Conservation (phyloP, 495 filamentous ascomycete genomes). For the Hyaloscypha bicolor region DNA sequence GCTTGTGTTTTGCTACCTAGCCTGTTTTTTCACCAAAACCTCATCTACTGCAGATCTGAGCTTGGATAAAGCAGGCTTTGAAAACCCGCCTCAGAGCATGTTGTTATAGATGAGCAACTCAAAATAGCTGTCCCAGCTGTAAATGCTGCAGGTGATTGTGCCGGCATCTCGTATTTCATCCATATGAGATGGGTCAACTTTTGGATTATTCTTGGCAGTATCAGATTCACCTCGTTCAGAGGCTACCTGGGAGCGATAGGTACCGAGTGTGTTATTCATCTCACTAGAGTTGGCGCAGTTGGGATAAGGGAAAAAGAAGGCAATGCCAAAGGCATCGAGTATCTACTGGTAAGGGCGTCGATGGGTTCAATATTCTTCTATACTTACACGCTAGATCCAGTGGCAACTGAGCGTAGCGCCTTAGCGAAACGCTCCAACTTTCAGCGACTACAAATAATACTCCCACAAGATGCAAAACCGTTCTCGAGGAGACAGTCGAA, state of each 20-base stretch:
- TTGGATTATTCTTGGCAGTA: neutral
- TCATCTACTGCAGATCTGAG: too few species aligned
- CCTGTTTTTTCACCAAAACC: too few species aligned
- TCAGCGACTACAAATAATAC: too few species aligned
- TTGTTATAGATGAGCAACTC: slow-evolving; percentile 5
- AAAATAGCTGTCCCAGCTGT: slow-evolving; percentile 7
- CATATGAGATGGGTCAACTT: slow-evolving; percentile 2
- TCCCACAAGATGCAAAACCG: too few species aligned
- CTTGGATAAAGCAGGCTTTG: neutral
- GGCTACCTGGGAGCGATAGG: neutral
- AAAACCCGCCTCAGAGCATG: slow-evolving; percentile 3
- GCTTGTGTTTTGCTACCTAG: too few species aligned
- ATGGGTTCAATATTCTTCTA: slow-evolving; percentile 3
- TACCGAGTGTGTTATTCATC: slow-evolving; percentile 4
- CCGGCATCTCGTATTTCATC: neutral
- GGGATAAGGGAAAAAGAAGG: neutral
- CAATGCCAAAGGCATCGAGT: slow-evolving; percentile 9
- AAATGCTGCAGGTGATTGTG: slow-evolving; percentile 6
- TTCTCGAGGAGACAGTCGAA: too few species aligned
- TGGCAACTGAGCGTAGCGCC: too few species aligned
- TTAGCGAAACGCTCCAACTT: too few species aligned
- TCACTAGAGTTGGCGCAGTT: slow-evolving; percentile 7
- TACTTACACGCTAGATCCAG: neutral
- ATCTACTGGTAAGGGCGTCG: slow-evolving; percentile 4
- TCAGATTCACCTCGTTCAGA: too few species aligned